phyloP scores from a whole-genome alignment of 2,329 filamentous ascomycete genomes.

The Ambrosiella beaveri region DNA sequence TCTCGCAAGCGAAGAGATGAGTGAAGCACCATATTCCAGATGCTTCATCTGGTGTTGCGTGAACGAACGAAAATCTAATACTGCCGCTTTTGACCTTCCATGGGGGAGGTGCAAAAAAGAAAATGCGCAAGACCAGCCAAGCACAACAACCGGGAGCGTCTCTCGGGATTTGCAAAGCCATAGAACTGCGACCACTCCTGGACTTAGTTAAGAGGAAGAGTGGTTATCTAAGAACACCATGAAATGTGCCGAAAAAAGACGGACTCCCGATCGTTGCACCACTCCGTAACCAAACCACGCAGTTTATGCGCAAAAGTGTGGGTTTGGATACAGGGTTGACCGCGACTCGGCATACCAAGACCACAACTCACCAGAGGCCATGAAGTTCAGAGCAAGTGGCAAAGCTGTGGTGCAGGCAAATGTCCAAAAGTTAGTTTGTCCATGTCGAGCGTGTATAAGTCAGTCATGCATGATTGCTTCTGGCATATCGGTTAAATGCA shows the following conservation, averaged over 20 bases:
- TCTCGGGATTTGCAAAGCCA: not conserved
- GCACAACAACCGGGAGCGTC: not conserved
- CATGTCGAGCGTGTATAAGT: not conserved
- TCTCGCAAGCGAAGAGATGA: not conserved
- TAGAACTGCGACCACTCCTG: not conserved
- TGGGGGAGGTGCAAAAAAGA: conserved; percentile 17
- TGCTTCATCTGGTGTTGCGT: not conserved
- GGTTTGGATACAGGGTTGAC: not conserved
- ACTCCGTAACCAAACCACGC: not conserved
- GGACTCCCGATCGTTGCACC: not conserved
- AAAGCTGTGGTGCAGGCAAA: conserved; percentile 35
- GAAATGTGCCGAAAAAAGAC: not conserved
- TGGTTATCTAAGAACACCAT: no score
- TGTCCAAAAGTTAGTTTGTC: not conserved
- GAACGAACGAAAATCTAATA: conserved; percentile 20
- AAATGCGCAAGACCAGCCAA: conserved; percentile 5
- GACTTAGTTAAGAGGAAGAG: conserved; percentile 9
- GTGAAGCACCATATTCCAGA: not conserved
- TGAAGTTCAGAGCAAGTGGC: conserved; percentile 73
- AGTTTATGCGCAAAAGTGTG: not conserved
- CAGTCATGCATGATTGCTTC: no score
- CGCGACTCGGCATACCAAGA: conserved; percentile 1
- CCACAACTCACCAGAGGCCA: conserved; percentile 72
- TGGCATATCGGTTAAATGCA: not conserved
- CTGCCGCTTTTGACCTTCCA: conserved; percentile 45